A percentile compares a stretch with the other conserved stretches of the same genome.
phyloP scores from a whole-genome alignment of 2,329 filamentous ascomycete species.

The Rasamsonia emersonii region DNA sequence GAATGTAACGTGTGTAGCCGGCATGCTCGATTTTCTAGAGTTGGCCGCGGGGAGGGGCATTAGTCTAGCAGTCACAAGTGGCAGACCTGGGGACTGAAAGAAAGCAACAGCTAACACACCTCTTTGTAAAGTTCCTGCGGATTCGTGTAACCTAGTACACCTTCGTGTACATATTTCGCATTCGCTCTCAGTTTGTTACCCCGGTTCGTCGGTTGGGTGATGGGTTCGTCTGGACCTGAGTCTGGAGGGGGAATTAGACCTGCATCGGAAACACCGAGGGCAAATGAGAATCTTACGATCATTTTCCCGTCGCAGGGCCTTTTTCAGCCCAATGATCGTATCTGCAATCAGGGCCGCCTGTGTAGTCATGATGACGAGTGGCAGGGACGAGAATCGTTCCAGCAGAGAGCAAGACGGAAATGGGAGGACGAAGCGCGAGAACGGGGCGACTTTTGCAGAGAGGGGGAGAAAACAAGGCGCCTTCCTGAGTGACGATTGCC shows the following conservation, averaged over 20 bases:
- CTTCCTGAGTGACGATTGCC: too few relatives aligned
- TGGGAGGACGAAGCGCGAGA: too few relatives aligned
- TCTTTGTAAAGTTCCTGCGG: constrained; percentile 48
- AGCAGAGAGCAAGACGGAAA: too few relatives aligned
- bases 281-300: constrained; percentile 36
- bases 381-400: too few relatives aligned
- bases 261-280: too few relatives aligned
- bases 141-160: constrained; percentile 43
- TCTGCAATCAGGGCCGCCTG: constrained; percentile 41
- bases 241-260: constrained; percentile 15
- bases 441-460: too few relatives aligned
- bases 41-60: neutral
- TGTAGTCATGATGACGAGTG: constrained; percentile 31
- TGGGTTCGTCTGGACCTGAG: constrained; percentile 42
- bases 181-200: constrained; percentile 55
- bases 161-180: constrained; percentile 48
- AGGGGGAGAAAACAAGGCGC: too few relatives aligned
- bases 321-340: constrained; percentile 48
- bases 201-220: constrained; percentile 48
- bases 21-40: constrained; percentile 52
- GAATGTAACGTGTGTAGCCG: constrained; percentile 52
- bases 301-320: constrained; percentile 40
- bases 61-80: neutral
- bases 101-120: constrained; percentile 27
- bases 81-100: neutral